These are phyloP conservation scores for Rhododendron simsii DNA, from an alignment of 148 eudicot species.

Conservation along the genomic window DNA sequence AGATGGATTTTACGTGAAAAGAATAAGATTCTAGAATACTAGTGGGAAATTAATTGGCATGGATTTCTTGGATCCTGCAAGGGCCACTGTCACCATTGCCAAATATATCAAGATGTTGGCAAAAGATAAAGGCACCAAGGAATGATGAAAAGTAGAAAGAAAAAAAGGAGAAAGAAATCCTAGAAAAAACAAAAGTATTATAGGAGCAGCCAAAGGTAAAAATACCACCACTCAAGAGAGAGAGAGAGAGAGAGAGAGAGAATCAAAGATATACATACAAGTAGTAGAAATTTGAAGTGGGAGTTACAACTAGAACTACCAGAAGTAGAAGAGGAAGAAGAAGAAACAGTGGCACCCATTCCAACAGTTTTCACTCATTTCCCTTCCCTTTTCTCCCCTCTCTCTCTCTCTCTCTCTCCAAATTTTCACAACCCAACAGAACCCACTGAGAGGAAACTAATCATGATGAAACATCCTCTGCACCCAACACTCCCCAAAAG, in stretches of 20 bases:
- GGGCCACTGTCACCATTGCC: slow-evolving; percentile 24
- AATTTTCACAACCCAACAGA: slow-evolving; percentile 38
- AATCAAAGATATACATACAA: neutral
- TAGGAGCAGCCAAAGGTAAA: slow-evolving; percentile 7
- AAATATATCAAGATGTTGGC: slow-evolving; percentile 40
- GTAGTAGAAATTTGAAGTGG: neutral
- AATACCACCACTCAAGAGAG: neutral
- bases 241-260: slow-evolving; percentile 2
- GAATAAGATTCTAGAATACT: neutral
- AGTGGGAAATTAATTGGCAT: slow-evolving; percentile 27
- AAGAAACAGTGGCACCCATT: neutral
- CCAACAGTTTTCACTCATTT: neutral
- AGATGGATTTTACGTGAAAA: neutral
- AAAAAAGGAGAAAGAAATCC: slow-evolving; percentile 40
- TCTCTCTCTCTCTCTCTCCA: slow-evolving; percentile 24
- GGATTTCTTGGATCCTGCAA: slow-evolving; percentile 63
- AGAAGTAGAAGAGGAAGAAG: neutral
- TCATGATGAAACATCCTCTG: slow-evolving; percentile 64
- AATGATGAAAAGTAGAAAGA: slow-evolving; percentile 71
- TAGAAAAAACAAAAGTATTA: slow-evolving; percentile 17
- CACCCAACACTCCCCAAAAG: slow-evolving; percentile 65
- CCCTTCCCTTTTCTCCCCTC: slow-evolving; percentile 13
- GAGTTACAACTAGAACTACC: neutral
- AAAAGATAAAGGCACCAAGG: slow-evolving; percentile 57
- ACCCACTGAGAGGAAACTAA: slow-evolving; percentile 41